Conservation (phyloP, 108 stramenopile species). For the Phaeodactylum tricornutum region DNA sequence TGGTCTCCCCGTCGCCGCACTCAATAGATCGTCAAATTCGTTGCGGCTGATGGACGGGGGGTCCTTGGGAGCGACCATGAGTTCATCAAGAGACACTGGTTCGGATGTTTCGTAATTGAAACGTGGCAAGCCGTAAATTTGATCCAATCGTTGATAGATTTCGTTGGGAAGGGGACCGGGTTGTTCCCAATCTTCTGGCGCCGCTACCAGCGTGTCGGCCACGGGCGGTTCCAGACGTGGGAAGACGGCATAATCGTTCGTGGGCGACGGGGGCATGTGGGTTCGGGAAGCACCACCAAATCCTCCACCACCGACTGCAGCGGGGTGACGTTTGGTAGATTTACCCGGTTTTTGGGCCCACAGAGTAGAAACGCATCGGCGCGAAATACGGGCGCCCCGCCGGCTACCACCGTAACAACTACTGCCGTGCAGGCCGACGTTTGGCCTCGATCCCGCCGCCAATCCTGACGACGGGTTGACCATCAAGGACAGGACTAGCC, state of each 20-base stretch:
- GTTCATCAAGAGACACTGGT: no score
- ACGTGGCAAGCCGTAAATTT: slow-evolving; percentile 70
- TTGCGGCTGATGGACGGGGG: no score
- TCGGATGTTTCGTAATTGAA: slow-evolving; percentile 50
- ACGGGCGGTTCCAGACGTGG: slow-evolving; percentile 54
- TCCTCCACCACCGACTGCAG: slow-evolving; percentile 1
- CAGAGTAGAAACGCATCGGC: no score
- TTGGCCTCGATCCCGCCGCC: no score
- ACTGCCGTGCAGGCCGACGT: no score
- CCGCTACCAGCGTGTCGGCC: slow-evolving; percentile 38
- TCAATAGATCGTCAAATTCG: slow-evolving; percentile 40
- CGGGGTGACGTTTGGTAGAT: neutral
- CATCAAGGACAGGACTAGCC: no score
- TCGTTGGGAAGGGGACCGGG: slow-evolving; percentile 37
- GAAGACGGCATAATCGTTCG: slow-evolving; percentile 39
- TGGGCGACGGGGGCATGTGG: slow-evolving; percentile 1
- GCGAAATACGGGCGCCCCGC: no score
- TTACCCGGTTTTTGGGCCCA: neutral
- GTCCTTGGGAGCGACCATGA: no score
- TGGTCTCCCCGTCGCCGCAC: slow-evolving; percentile 5
- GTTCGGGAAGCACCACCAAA: neutral
- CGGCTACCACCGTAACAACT: no score
- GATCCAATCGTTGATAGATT: slow-evolving; percentile 70
- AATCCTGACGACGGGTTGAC: no score
- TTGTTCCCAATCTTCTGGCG: slow-evolving; percentile 11